phyloP scores from a whole-genome alignment of 441 rosid species.

The Aleurites moluccanus region DNA sequence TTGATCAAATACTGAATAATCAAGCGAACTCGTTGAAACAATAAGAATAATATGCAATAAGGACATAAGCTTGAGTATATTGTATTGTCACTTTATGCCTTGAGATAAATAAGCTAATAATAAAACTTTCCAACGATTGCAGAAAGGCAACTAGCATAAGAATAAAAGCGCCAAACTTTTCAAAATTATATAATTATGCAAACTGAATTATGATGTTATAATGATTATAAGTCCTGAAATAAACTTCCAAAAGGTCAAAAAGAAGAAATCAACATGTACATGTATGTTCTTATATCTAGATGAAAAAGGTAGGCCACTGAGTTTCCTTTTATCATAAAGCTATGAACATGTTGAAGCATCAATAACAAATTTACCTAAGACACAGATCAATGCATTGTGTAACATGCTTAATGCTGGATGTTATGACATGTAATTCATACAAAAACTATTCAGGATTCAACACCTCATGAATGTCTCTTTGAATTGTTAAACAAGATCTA shows the following conservation, averaged over 20 bases:
- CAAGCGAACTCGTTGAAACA: constrained; percentile 1
- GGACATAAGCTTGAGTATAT: constrained; percentile 11
- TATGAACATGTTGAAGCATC: background rate
- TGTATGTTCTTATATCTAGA: background rate
- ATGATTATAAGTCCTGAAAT: background rate
- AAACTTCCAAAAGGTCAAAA: background rate
- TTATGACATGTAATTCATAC: too few species aligned
- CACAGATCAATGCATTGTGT: background rate
- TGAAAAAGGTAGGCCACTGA: background rate
- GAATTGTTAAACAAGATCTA: background rate
- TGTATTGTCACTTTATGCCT: background rate
- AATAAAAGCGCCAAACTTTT: background rate
- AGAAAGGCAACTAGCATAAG: background rate
- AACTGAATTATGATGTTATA: background rate
- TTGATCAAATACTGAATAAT: background rate
- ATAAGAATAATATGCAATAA: background rate
- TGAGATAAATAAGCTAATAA: background rate
- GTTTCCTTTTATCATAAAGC: background rate
- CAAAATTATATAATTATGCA: background rate
- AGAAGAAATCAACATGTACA: background rate
- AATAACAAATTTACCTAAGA: background rate
- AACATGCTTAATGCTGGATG: too few species aligned
- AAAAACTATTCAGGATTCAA: background rate
- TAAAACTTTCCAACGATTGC: background rate
- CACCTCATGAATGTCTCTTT: background rate